Evolutionary conservation across 2,329 filamentous ascomycete species (phyloP).

Genomic region (Hypoxylon rubiginosum): DNA sequence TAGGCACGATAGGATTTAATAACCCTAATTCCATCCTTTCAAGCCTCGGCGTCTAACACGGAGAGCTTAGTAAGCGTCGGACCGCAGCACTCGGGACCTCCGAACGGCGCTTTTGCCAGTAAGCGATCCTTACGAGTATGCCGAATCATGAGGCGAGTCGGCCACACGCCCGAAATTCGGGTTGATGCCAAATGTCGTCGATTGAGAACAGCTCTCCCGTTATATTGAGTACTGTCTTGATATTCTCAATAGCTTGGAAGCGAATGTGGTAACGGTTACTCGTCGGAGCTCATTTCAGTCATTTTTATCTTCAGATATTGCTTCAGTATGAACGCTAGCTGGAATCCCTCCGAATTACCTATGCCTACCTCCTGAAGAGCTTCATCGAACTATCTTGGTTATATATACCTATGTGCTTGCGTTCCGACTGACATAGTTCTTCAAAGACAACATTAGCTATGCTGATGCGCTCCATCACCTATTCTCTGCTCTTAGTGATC

Average conservation of each 20-base stretch:
- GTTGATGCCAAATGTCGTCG: background rate
- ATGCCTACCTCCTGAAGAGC: background rate
- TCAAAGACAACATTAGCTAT: background rate
- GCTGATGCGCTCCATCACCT: background rate
- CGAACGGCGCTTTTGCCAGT: constrained; percentile 3
- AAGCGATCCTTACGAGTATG: background rate
- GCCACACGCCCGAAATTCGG: background rate
- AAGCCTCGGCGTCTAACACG: constrained; percentile 9
- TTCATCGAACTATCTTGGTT: background rate
- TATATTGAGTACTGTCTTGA: background rate
- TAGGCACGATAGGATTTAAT: too few relatives aligned
- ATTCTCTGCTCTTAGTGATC: background rate
- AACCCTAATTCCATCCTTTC: constrained; percentile 11
- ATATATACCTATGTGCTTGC: too few relatives aligned
- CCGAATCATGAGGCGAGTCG: background rate
- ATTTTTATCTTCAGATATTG: background rate
- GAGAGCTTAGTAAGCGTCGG: constrained; percentile 8
- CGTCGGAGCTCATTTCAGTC: background rate
- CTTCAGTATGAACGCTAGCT: too few relatives aligned
- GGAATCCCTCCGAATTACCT: too few relatives aligned
- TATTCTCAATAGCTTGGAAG: background rate
- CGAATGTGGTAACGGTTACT: background rate
- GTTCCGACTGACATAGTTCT: background rate
- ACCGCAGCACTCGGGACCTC: constrained; percentile 18
- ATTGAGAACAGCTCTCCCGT: background rate